These are phyloP conservation scores for Jaapia argillacea DNA, from an alignment of 768 basidiomycete species.

Conservation along the genomic window DNA sequence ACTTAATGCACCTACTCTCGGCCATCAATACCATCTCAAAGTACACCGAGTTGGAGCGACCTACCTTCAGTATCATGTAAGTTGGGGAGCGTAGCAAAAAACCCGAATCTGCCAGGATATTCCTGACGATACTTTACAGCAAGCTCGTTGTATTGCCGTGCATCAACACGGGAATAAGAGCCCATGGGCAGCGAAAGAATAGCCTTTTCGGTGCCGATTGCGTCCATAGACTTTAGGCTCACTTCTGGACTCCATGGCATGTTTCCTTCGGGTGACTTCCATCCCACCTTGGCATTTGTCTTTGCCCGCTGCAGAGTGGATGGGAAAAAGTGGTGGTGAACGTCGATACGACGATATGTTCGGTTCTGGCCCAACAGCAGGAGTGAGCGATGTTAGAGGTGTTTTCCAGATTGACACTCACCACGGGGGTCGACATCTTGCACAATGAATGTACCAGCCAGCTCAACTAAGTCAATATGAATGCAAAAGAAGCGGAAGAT, in stretches of 20 bases:
- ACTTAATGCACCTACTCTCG: conserved; percentile 35
- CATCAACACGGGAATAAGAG: conserved; percentile 26
- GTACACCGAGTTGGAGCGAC: not conserved
- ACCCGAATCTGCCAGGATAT: conserved; percentile 52
- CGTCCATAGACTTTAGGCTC: conserved; percentile 57
- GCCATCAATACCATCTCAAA: not conserved
- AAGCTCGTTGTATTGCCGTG: conserved; percentile 37
- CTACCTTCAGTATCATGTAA: conserved; percentile 53
- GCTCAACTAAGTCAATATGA: too few species aligned
- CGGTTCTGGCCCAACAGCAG: not conserved
- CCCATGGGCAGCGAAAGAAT: conserved; percentile 60
- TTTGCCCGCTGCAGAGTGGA: conserved; percentile 36
- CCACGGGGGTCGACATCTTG: too few species aligned
- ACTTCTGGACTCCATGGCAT: conserved; percentile 54
- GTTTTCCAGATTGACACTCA: too few species aligned
- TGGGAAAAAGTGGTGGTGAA: conserved; percentile 75
- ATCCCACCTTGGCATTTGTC: conserved; percentile 40
- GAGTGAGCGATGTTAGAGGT: too few species aligned
- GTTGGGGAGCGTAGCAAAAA: conserved; percentile 58
- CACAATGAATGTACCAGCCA: not conserved
- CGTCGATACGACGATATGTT: conserved; percentile 31
- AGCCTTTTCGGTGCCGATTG: conserved; percentile 42
- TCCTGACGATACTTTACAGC: conserved; percentile 36
- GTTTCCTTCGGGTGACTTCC: conserved; percentile 51
- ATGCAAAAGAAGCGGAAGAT: too few species aligned